These are phyloP conservation scores for Microsporum canis DNA, from an alignment of 2,329 filamentous ascomycete species.

Conservation along the genomic window DNA sequence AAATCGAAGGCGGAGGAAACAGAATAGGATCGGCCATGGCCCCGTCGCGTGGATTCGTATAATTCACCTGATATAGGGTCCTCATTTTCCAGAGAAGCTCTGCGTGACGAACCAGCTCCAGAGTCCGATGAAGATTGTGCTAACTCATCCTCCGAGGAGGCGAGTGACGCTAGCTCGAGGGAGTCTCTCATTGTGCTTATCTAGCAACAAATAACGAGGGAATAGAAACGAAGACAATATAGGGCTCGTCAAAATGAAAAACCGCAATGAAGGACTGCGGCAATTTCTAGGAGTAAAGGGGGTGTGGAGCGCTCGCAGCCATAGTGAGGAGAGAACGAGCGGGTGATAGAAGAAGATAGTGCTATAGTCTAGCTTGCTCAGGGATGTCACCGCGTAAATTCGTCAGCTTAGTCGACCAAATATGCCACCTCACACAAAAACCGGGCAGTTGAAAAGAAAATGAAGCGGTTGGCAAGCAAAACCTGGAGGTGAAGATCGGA, in stretches of 20 bases:
- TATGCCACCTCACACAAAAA: not conserved
- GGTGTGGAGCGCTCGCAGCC: not conserved
- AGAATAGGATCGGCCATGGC: slow-evolving; percentile 62
- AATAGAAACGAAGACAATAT: not conserved
- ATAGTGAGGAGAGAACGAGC: not conserved
- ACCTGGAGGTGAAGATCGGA: not conserved
- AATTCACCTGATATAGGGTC: slow-evolving; percentile 53
- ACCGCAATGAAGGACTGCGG: not conserved
- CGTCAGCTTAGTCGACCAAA: not conserved
- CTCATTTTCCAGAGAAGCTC: slow-evolving; percentile 76
- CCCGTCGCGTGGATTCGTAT: slow-evolving; percentile 42
- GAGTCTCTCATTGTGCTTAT: slow-evolving; percentile 56
- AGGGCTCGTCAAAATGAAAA: not conserved
- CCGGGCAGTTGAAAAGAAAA: not conserved
- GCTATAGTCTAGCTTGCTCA: not conserved
- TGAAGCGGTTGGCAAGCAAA: not conserved
- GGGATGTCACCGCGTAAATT: not conserved
- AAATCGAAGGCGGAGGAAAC: slow-evolving; percentile 93
- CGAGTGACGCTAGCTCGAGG: slow-evolving; percentile 88
- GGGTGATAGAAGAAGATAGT: not conserved
- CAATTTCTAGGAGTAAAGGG: not conserved
- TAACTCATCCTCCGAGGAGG: slow-evolving; percentile 57
- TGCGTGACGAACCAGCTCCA: slow-evolving; percentile 85
- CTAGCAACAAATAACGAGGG: not conserved
- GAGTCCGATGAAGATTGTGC: slow-evolving; percentile 62